Base-by-base conservation (phyloP, 441 rosid species). In the Manihot esculenta region DNA sequence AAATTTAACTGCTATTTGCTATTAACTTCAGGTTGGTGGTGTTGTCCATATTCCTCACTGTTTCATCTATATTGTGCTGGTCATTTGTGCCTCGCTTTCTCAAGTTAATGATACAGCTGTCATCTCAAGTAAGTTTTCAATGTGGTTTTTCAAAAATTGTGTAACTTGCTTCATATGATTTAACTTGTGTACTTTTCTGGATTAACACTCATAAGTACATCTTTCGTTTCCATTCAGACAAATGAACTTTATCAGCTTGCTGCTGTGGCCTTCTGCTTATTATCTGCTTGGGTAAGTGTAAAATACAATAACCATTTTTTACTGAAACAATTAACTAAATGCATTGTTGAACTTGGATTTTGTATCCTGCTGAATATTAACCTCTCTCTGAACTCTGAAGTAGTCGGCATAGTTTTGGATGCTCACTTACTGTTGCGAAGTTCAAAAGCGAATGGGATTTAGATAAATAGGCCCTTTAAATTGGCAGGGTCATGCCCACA, bases 171-270 rank as follows among this genome's bases (percentile, higher is more conserved):
- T 58, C 62, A 53, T 30, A 12, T 24, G 11, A 30, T 50, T 64
- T 66, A 10, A 21, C 58, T 62, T 62, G 17, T 42, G n/a, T 54
- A 45, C 35, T 48, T 56, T 23, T 62, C 50, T 61, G 56, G 55
- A 33, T 53, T 74, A 33, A 66, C 51, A 33, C 11, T 42, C 55
- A 15, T 33, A 53, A 68, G 65, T 49, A 75, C 66, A 69, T 5
- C 6, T 5, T 56, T 56, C 55, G 57, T 55, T 57, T 71, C 77
- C 63, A 54, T 82, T 72, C 87, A 95, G 97, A 91, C 99, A 79
- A 95, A 89, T 72, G 98, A 95, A 79, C 97, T 93, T 63, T 95
- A 93, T 81, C 98, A 95, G 79, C 97, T 95, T 64, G 97, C 99
- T 63, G 95, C 89, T 63, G 97, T 95, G 67, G 99, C 99, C 21